phyloP scores from a whole-genome alignment of 2,329 filamentous ascomycete species.

The Xylariaceae sp. region DNA sequence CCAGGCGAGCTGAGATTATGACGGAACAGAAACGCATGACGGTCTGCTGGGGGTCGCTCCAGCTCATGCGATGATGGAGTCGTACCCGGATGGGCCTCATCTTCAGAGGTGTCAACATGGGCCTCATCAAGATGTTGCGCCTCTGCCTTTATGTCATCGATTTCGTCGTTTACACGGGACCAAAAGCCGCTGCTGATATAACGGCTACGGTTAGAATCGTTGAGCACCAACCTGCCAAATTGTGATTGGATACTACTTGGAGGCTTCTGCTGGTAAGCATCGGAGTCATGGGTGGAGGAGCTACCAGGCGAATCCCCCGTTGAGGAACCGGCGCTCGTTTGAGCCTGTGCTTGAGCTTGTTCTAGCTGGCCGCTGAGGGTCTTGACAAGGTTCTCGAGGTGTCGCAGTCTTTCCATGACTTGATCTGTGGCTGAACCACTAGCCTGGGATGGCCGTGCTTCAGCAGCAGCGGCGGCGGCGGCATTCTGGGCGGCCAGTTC shows the following conservation, averaged over 20 bases:
- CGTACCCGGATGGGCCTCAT: slow-evolving; percentile 30
- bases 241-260: slow-evolving; percentile 31
- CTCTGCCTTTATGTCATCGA: slow-evolving; percentile 41
- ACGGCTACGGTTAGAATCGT: slow-evolving; percentile 37
- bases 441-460: slow-evolving; percentile 34
- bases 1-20: slow-evolving; percentile 34
- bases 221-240: slow-evolving; percentile 44
- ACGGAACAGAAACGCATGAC: slow-evolving; percentile 47
- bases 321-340: slow-evolving; percentile 15
- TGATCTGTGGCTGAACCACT: slow-evolving; percentile 29
- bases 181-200: slow-evolving; percentile 51
- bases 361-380: slow-evolving; percentile 43
- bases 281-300: slow-evolving; percentile 22
- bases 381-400: slow-evolving; percentile 46
- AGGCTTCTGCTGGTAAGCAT: slow-evolving; percentile 8
- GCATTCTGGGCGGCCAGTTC: slow-evolving; percentile 34
- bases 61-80: slow-evolving; percentile 35
- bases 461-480: slow-evolving; percentile 24
- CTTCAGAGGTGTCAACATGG: slow-evolving; percentile 36
- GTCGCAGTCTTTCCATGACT: slow-evolving; percentile 45
- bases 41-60: slow-evolving; percentile 38
- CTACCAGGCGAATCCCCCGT: slow-evolving; percentile 27
- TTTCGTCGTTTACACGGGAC: slow-evolving; percentile 52
- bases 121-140: slow-evolving; percentile 29
- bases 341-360: slow-evolving; percentile 31